A percentile compares a stretch with the other conserved stretches of the same genome.
Conservation (phyloP, 371 early-diverging fungal species). For the Sporodiniella umbellata region DNA sequence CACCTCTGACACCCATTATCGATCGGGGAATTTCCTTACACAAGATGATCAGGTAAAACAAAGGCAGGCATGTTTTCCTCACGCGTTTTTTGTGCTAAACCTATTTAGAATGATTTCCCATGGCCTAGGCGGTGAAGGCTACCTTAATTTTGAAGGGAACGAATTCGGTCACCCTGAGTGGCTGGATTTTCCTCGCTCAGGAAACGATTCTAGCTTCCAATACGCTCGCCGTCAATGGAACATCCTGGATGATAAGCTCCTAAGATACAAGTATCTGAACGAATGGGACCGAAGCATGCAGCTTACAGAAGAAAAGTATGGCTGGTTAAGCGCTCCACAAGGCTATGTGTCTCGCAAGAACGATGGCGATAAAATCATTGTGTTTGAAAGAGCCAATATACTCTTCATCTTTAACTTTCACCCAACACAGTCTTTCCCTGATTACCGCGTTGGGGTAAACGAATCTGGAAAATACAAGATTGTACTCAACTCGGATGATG, state of each 20-base stretch:
- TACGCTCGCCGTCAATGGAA: constrained; percentile 93
- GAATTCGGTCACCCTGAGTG: constrained; percentile 98
- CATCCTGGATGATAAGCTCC: constrained; percentile 76
- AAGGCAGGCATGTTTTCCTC: background rate
- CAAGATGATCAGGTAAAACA: constrained; percentile 84
- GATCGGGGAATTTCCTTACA: constrained; percentile 92
- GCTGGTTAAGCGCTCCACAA: constrained; percentile 68
- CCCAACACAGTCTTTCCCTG: constrained; percentile 74
- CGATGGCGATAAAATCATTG: constrained; percentile 87
- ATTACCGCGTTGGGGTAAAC: constrained; percentile 79
- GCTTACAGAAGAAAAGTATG: constrained; percentile 57
- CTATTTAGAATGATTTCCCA: constrained; percentile 67
- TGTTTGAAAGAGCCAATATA: constrained; percentile 83
- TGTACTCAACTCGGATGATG: constrained; percentile 72
- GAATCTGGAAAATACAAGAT: constrained; percentile 67
- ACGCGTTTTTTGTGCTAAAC: background rate
- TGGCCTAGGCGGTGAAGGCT: constrained; percentile 92
- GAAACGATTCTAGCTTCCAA: constrained; percentile 85
- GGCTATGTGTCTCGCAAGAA: constrained; percentile 84
- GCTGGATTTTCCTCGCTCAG: constrained; percentile 95
- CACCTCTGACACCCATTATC: constrained; percentile 78
- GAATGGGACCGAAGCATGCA: constrained; percentile 87
- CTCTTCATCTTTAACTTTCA: constrained; percentile 94
- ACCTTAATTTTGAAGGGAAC: constrained; percentile 93
- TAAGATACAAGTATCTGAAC: constrained; percentile 89